A percentile compares a stretch with the other conserved stretches of the same genome.
Evolutionary conservation across 257 asterid species (phyloP).

Genomic region (Capsicum chinense): DNA sequence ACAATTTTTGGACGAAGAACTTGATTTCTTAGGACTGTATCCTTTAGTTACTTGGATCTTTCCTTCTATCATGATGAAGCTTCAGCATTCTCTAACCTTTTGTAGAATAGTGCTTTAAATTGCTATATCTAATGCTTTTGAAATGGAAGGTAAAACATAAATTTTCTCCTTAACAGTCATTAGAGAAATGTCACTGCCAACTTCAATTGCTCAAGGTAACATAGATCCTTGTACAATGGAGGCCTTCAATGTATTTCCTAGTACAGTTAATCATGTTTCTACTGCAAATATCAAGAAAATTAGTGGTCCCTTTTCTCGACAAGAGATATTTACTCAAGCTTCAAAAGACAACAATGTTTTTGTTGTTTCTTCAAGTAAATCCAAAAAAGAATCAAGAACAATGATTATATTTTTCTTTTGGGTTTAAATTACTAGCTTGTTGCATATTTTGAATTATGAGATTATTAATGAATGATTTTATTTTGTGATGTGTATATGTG

Average conservation of each 20-base stretch:
- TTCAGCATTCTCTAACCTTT: not conserved
- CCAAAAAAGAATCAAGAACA: constrained; percentile 40
- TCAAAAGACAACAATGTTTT: constrained; percentile 48
- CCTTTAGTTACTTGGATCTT: constrained; percentile 43
- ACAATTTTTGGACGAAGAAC: constrained; percentile 49
- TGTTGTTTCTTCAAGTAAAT: constrained; percentile 47
- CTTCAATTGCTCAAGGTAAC: constrained; percentile 70
- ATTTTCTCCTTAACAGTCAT: constrained; percentile 47
- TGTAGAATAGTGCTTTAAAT: not conserved
- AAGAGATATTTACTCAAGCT: constrained; percentile 42
- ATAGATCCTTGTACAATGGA: constrained; percentile 78
- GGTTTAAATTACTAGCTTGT: too few relatives aligned
- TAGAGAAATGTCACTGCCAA: constrained; percentile 69
- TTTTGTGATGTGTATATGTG: too few relatives aligned
- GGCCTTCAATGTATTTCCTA: constrained; percentile 57
- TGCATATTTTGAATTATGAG: too few relatives aligned
- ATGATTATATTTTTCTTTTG: too few relatives aligned
- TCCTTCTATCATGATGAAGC: not conserved
- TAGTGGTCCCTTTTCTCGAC: constrained; percentile 35
- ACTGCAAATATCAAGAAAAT: constrained; percentile 33
- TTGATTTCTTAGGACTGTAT: constrained; percentile 90
- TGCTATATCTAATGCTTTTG: not conserved
- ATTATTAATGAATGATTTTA: too few relatives aligned
- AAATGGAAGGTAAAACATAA: not conserved
- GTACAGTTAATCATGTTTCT: constrained; percentile 23